These are phyloP conservation scores for Pythium utonaiense DNA, from an alignment of 352 stramenopile genomes.

Conservation along the genomic window DNA sequence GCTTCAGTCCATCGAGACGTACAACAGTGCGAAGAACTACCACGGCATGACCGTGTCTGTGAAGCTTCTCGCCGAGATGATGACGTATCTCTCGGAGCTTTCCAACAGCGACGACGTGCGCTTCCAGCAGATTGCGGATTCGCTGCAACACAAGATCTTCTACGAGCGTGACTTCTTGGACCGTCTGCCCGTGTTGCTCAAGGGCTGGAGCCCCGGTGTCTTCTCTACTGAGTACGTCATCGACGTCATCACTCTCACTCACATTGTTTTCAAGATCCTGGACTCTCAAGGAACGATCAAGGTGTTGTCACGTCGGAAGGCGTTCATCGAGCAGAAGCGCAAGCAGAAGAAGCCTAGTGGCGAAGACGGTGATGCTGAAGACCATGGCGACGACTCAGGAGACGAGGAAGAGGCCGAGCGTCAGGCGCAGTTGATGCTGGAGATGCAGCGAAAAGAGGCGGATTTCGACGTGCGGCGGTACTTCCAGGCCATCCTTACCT, in stretches of 20 bases:
- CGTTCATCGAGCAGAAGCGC: slow-evolving; percentile 43
- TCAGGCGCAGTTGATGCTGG: slow-evolving; percentile 61
- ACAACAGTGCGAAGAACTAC: slow-evolving; percentile 74
- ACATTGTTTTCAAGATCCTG: slow-evolving; percentile 86
- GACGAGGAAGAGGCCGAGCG: slow-evolving; percentile 77
- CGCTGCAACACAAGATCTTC: slow-evolving; percentile 85
- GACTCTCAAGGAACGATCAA: slow-evolving; percentile 84
- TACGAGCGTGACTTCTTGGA: slow-evolving; percentile 88
- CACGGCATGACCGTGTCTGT: slow-evolving; percentile 80
- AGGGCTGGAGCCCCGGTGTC: slow-evolving; percentile 65
- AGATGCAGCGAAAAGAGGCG: slow-evolving; percentile 85
- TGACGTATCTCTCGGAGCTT: slow-evolving; percentile 79
- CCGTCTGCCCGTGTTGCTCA: slow-evolving; percentile 73
- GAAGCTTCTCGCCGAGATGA: slow-evolving; percentile 80
- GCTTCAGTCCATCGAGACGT: slow-evolving; percentile 86
- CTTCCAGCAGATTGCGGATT: slow-evolving; percentile 81
- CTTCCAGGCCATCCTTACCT: slow-evolving; percentile 75
- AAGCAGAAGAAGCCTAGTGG: slow-evolving; percentile 47
- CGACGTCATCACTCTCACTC: slow-evolving; percentile 83
- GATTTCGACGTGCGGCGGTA: slow-evolving; percentile 85
- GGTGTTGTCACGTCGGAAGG: slow-evolving; percentile 73
- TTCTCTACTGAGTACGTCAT: slow-evolving; percentile 67
- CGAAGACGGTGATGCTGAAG: slow-evolving; percentile 29
- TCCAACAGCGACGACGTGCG: slow-evolving; percentile 63
- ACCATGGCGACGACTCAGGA: slow-evolving; percentile 49